phyloP scores from a whole-genome alignment of 208 protist species.

The Kentomonas sorsogonicus region DNA sequence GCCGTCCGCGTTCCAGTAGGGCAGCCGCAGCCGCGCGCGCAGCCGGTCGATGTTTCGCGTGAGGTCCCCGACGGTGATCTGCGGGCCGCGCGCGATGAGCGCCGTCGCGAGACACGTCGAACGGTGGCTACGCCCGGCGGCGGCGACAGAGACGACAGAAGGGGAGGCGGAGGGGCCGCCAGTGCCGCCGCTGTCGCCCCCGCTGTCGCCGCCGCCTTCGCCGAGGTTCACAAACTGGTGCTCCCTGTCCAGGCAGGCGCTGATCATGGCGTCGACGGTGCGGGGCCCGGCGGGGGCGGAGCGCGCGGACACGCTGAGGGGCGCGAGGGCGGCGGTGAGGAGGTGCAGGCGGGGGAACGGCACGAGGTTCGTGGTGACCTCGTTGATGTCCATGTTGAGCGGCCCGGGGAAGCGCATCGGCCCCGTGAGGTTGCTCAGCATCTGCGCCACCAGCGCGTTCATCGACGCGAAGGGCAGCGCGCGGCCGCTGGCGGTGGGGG shows the following conservation, averaged over 20 bases:
- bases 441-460: conserved; percentile 94
- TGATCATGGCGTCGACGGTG: conserved; percentile 84
- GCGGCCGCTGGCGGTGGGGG: conserved; percentile 70
- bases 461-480: conserved; percentile 92
- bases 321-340: conserved; percentile 86
- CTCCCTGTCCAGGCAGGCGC: conserved; percentile 74
- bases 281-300: conserved; percentile 39
- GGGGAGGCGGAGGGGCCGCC: background rate
- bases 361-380: conserved; percentile 97
- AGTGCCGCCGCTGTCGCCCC: background rate
- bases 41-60: conserved; percentile 86
- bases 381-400: conserved; percentile 97
- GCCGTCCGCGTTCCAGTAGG: conserved; percentile 95
- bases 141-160: background rate
- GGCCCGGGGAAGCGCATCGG: conserved; percentile 92
- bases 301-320: conserved; percentile 71
- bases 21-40: conserved; percentile 68
- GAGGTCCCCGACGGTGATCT: conserved; percentile 92
- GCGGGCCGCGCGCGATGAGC: conserved; percentile 87
- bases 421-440: conserved; percentile 93
- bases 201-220: background rate
- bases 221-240: conserved; percentile 80
- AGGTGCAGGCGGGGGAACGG: conserved; percentile 93
- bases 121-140: conserved; percentile 8
- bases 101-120: conserved; percentile 77